These are phyloP conservation scores for Trebouxia gelatinosa DNA, from an alignment of 163 green algal genomes.

Conservation along the genomic window DNA sequence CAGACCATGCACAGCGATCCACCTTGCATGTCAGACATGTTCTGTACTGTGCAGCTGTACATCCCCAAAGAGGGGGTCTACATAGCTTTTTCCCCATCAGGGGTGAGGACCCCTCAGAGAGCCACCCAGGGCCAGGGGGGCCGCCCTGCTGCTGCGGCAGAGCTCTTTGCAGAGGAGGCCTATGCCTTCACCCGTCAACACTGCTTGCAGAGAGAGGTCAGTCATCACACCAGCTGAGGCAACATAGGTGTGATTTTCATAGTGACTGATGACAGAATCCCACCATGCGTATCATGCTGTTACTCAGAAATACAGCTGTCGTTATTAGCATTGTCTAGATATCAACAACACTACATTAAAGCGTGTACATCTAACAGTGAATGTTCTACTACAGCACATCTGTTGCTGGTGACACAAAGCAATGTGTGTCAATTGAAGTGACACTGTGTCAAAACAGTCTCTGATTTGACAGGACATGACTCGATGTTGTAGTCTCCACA, in stretches of 20 bases:
- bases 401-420: not conserved
- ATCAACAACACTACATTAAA: too few relatives aligned
- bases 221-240: not conserved
- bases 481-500: too few relatives aligned
- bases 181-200: slow-evolving; percentile 76
- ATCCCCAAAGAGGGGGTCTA: slow-evolving; percentile 74
- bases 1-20: too few relatives aligned
- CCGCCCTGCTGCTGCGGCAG: slow-evolving; percentile 49
- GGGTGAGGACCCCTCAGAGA: slow-evolving; percentile 58
- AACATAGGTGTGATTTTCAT: not conserved
- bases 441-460: too few relatives aligned
- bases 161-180: slow-evolving; percentile 84
- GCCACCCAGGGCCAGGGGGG: slow-evolving; percentile 1
- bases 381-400: not conserved
- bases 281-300: too few relatives aligned
- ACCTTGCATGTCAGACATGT: too few relatives aligned
- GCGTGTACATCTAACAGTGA: not conserved
- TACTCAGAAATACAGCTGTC: too few relatives aligned
- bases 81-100: slow-evolving; percentile 81
- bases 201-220: slow-evolving; percentile 57
- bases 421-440: too few relatives aligned
- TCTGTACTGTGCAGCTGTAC: slow-evolving; percentile 51
- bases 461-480: too few relatives aligned
- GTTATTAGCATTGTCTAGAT: too few relatives aligned
- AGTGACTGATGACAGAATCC: not conserved